Base-by-base conservation (phyloP, 257 asterid genomes). In the Coffea eugenioides region DNA sequence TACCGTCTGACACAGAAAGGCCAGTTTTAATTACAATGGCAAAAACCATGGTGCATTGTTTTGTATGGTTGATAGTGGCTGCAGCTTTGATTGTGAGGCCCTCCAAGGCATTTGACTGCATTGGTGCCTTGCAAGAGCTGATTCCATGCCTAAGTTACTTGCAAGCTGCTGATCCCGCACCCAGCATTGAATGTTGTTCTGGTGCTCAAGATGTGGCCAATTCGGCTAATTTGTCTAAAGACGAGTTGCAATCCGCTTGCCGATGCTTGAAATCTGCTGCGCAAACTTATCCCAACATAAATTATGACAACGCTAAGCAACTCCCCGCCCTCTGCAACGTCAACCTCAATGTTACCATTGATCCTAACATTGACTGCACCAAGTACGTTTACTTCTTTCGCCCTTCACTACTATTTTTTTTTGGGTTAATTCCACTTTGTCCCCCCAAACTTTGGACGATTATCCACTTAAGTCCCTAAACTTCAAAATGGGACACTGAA, bases 241-340 rank as follows among this genome's bases (percentile, higher is more conserved):
- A n/a, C 25, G 64, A 76, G 31, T 4, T 76, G 6, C 79, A 16
- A 23, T 39, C 59, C 3, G 43, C 41, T 10, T 76, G 79, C 9
- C 61, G 62, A 43, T 76, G 79, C 59, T 27, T 76, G 45, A 76
- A 76, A 64, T 9, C 25, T 2, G 72, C 62, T 20, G 62, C 57
- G 27, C 1, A 8, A 31, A 11, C n/a, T 45, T 76, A 4, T 14
- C 72, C 79, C 36, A 34, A 34, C 23, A 64, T 76, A 10, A 59
- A 76, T 66, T 46, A 16, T 65, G 45, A 7, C 72, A 76, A 62
- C 16, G 79, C 72, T 4, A 46, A 6, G 25, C 21, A 0, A 8
- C 41, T 76, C 31, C 79, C 79, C 6, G 34, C 57, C 56, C 79
- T 76, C 15, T 76, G 79, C 62, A 67, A 62, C 43, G 57, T 62